phyloP scores from a whole-genome alignment of 2,329 filamentous ascomycete genomes.

The Aspergillus ibericus region DNA sequence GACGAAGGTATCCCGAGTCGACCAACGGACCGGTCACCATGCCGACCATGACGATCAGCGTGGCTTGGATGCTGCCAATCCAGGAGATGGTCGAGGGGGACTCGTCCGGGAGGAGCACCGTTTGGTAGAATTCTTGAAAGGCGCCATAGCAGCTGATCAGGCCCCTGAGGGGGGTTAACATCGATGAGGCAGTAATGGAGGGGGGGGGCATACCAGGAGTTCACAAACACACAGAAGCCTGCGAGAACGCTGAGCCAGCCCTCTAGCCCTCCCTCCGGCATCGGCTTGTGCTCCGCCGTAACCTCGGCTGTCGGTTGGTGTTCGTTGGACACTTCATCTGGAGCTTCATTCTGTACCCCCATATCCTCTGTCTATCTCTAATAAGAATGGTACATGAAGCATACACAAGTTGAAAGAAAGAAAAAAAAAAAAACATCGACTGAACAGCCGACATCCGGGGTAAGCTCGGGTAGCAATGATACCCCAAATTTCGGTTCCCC shows the following conservation, averaged over 20 bases:
- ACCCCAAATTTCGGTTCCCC: background rate
- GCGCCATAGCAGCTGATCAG: conserved; percentile 50
- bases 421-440: background rate
- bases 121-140: conserved; percentile 51
- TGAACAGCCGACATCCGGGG: background rate
- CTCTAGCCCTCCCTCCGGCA: conserved; percentile 28
- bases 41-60: conserved; percentile 49
- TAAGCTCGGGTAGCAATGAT: background rate
- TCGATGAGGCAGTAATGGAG: background rate
- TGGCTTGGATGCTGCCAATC: conserved; percentile 50
- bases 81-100: conserved; percentile 48
- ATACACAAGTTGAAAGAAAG: background rate
- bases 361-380: background rate
- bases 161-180: conserved; percentile 28
- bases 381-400: too few relatives aligned
- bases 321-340: background rate
- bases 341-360: background rate
- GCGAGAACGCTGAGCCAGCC: conserved; percentile 33
- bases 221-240: conserved; percentile 35
- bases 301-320: background rate
- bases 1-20: conserved; percentile 47
- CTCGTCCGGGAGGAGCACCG: conserved; percentile 33
- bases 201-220: conserved; percentile 30
- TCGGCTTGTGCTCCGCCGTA: conserved; percentile 1
- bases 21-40: conserved; percentile 50